Evolutionary conservation across 1,284 basidiomycete species (phyloP), one percentile per base, ranked within the genome.

Genomic region (Leccinum holopus): DNA sequence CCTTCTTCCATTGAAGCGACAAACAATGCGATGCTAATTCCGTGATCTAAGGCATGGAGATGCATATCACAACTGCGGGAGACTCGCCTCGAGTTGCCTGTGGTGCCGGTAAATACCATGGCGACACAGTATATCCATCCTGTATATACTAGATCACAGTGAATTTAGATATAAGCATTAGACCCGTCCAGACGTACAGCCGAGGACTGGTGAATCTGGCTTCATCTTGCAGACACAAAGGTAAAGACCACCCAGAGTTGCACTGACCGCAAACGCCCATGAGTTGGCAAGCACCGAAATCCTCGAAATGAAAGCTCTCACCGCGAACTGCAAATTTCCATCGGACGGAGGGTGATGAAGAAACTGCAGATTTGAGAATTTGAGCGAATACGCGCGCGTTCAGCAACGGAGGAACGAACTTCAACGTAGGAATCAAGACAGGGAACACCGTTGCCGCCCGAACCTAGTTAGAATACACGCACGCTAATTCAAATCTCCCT

Each of bases 391-490:
- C 11, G 44, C 11, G 2, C 11, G 41, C 10, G 5, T 47, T 49
- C 47, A 49, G 18, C 11, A 7, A 49, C 9, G 11, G 2, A 12
- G 18, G 18, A 49, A 49, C 47, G 11, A 47, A 47, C 10, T 21
- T 95, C 65, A 99, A 83, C 6, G 95, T 96, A 0, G 97, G 97
- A 58, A 99, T 94, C 60, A 99, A 81, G n/a, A 97, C 92, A 0
- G 97, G 97, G 92, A 99, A 98, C 57, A 99, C 96, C 12, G 92
- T 95, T 54, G 90, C 84, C 11, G 95, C 92, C 58, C 94, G 91
- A 70, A 96, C 91, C 90, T 92, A 70, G 44, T 35, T 33, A 35
- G 32, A 35, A 55, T 14, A 4, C 57, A 55, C 37, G 12, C 12
- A 58, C 4, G 3, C 16, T 41, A 61, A 37, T 65, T 35, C 44